Base-by-base conservation (phyloP, 176 grass and related monocot species). In the Musa acuminata region DNA sequence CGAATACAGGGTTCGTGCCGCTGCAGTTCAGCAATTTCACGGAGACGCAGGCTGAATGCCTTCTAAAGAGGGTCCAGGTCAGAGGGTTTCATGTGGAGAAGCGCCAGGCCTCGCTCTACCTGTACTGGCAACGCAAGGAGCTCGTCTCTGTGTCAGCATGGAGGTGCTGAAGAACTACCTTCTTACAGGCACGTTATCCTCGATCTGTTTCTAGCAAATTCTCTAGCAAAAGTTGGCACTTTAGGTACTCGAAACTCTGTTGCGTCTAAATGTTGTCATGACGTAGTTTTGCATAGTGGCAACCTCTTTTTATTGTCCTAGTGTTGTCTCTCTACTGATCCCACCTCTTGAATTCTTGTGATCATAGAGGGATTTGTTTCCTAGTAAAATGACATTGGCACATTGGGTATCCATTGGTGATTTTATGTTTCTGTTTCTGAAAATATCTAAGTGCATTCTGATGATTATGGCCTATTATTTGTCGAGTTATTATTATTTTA, bases 21-120 rank as follows among this genome's bases (percentile, higher is more conserved):
- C 8, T 74, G 1, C 72, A 74, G 13, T 58, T 74, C 54, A 74
- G 72, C 26, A 74, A 35, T 29, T 74, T 74, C 72, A 19, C 53
- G 24, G 72, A 74, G 72, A 58, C 72, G 3, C 72, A 74, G 53
- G 72, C 72, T 16, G 72, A 74, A 12, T 74, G 72, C 53, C 72
- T 74, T 55, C 24, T 74, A 21, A 74, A 74, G 53, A 74, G 72
- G n/a, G 72, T 74, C 20, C 72, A 57, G 52, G 72, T 58, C 19
- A 74, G 72, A 24, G 72, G 72, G 13, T 74, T 74, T 26, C 72
- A 74, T 55, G 52, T 74, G 72, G 72, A 74, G 72, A 74, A 74
- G 72, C 72, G 72, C 53, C 52, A 74, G 9, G 21, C 52, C 6
- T 58, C 72, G 8, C 72, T 74, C 17, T 27, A 8, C 53, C 72